Evolutionary conservation across 225 moss, liverwort and hornwort genomes (phyloP), one percentile per base, ranked within the genome.

Genomic region (Pseudoscleropodium purum): DNA sequence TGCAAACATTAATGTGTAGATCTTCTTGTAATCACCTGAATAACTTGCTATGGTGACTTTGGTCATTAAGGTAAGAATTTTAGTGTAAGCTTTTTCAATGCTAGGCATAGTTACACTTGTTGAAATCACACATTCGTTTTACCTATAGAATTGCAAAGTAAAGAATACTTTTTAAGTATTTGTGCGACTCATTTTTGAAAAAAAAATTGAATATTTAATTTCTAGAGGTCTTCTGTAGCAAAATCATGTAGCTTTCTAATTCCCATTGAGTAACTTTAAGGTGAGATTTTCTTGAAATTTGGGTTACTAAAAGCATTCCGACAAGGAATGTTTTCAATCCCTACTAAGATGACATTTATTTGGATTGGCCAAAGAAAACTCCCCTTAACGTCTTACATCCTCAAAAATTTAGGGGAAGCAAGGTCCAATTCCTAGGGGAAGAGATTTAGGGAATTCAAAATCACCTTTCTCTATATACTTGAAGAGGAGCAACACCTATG

Each of bases 101-200:
- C 4, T 33, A 0, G 13, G 7, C 0, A 0, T 75, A 31, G 5
- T 57, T 57, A 4, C 1, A 27, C 27, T 18, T n/a, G 4, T 18
- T 79, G 11, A 79, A 15, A 16, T 26, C 1, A 16, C 4, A 79
- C 15, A 26, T n/a, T 79, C 4, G 7, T n/a, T 57, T 17, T 27
- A 27, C 1, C 6, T 15, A 25, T 0, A 29, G 0, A 79, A n/a
- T 29, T 16, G 7, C 4, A 57, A 17, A 15, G 15, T 25, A 56
- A 56, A 0, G 25, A 56, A 29, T 60, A 12, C 1, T 12, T 80
- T 3, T n/a, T 7, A 56, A 56, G 12, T 18, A 18, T 29, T 29
- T 59, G 2, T 7, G 60, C 3, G 7, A 3, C 27, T 11, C 18
- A 5, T 18, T 57, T 60, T 60, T 18, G 16, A 18, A 59, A 79